phyloP scores from a whole-genome alignment of 257 asterid genomes.

The Striga asiatica region DNA sequence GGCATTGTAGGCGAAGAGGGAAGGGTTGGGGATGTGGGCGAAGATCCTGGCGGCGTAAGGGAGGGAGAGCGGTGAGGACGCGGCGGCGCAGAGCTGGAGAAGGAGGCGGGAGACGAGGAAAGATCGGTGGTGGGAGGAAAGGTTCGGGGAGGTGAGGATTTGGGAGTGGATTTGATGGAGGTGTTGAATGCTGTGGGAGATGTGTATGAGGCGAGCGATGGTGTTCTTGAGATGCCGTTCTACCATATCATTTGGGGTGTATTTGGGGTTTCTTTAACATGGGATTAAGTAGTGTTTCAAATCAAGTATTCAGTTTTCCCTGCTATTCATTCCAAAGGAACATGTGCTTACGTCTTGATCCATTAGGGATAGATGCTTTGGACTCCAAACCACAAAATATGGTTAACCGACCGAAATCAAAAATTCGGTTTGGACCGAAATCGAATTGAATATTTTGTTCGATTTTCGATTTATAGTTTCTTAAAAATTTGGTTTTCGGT shows the following conservation, averaged over 20 bases:
- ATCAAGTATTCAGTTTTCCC: too few relatives aligned
- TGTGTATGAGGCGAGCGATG: slow-evolving; percentile 32
- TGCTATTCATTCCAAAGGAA: too few relatives aligned
- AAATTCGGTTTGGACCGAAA: too few relatives aligned
- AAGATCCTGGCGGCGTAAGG: slow-evolving; percentile 38
- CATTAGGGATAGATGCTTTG: too few relatives aligned
- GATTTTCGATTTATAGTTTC: too few relatives aligned
- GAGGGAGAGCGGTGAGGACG: slow-evolving; percentile 31
- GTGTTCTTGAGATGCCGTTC: slow-evolving; percentile 30
- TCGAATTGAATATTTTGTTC: too few relatives aligned
- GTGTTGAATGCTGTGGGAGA: slow-evolving; percentile 36
- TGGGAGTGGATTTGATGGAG: slow-evolving; percentile 54
- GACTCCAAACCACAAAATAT: too few relatives aligned
- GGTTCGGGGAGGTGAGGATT: slow-evolving; percentile 29
- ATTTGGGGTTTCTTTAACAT: too few relatives aligned
- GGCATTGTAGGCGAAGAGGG: slow-evolving; percentile 49
- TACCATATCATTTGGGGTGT: slow-evolving; percentile 30
- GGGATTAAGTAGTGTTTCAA: too few relatives aligned
- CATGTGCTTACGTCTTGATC: too few relatives aligned
- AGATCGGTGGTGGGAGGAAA: slow-evolving; percentile 31
- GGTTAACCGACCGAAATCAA: too few relatives aligned
- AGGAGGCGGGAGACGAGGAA: slow-evolving; percentile 55
- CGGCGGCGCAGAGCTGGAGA: slow-evolving; percentile 38
- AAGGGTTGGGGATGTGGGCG: slow-evolving; percentile 28
- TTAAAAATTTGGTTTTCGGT: too few relatives aligned